Base-by-base conservation (phyloP, 2,329 filamentous ascomycete species). In the Scolecobasidium constrictum region DNA sequence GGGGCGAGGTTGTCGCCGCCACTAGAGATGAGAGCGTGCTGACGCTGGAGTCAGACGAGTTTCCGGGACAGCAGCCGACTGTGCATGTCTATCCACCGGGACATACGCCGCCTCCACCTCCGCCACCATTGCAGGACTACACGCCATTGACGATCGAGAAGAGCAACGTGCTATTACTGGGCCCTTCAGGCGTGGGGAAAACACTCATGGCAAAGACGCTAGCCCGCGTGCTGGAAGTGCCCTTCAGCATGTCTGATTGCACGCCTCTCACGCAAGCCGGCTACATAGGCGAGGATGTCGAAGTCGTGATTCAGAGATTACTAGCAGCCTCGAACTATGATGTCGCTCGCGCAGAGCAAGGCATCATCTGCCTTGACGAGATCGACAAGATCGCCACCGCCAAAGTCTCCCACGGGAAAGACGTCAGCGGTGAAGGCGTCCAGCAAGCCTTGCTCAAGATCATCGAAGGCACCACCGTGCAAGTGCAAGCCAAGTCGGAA, bases 261-360 rank as follows among this genome's bases (percentile, higher is more conserved):
- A 95, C 92, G 40, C 85, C 88, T 4, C 87, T 96, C 49, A 96
- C 90, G 0, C 90, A 95, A 64, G 90, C 90, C 4, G 90, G 92
- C 19, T 98, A 98, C 54, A 95, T 98, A 51, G 92, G 92, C 21
- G 90, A 96, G 57, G 92, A 98, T 57, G 90, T 90, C n/a, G 92
- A 98, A 58, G 81, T 86, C 1, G 95, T 90, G 53, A 86, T 98
- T 33, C 86, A 95, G 56, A 75, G 92, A 35, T 71, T 98, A 19
- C 71, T 98, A 7, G 84, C 93, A 43, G 87, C 93, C 46, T 80
- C 90, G 6, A 90, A 93, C 58, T 94, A 94, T 60, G 84, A 94
- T 52, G 77, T 92, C 20, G 78, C 79, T 46, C 78, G 82, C 43
- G 82, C 87, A 5, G 90, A 98, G 58, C 77, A 85, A 42, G 92